Evolutionary conservation across 1,284 basidiomycete species (phyloP), one percentile per base, ranked within the genome.

Genomic region (Waitea zeae): DNA sequence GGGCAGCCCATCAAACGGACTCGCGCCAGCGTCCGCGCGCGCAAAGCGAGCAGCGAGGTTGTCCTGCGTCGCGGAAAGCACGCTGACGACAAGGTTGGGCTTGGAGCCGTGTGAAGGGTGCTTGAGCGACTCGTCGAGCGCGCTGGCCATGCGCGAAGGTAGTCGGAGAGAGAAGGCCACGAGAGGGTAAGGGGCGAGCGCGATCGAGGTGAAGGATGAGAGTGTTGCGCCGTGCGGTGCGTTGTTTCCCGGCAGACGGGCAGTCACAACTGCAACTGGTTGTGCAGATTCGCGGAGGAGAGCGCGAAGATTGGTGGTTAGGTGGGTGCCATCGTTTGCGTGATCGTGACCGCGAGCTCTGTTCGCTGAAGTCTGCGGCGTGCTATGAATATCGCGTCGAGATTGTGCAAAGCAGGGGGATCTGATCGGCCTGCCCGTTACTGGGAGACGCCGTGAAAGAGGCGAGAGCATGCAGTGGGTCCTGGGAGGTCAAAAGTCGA

Each of bases 201-300:
- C 74, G 45, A 93, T 74, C n/a, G 86, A 88, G 17, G 84, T 76
- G 51, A 93, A 87, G 0, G 88, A 92, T 4, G 89, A 92, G 28
- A 95, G 63, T 1, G 89, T 93, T 28, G 87, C 86, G 41, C 89
- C 89, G 52, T 93, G 88, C 44, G 62, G 77, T 4, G 41, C 44
- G n/a, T 40, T 15, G 4, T 20, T 13, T 12, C 19, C 12, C 17
- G 52, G 54, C 53, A 57, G 56, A 41, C 51, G 46, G n/a, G 55
- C 52, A 37, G 45, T 57, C 29, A 60, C 52, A 30, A 61, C 52
- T 2, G 58, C 58, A 22, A 60, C 58, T 9, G 57, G 57, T 38
- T 61, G 58, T 1, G 58, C 58, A n/a, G 53, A 55, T 26, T 56
- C 50, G 22, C 58, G 54, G 17, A 61, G 51, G 12, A 61, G 47